Conservation (phyloP, 2,329 filamentous ascomycete genomes). For the Chrysoporthe puriensis region DNA sequence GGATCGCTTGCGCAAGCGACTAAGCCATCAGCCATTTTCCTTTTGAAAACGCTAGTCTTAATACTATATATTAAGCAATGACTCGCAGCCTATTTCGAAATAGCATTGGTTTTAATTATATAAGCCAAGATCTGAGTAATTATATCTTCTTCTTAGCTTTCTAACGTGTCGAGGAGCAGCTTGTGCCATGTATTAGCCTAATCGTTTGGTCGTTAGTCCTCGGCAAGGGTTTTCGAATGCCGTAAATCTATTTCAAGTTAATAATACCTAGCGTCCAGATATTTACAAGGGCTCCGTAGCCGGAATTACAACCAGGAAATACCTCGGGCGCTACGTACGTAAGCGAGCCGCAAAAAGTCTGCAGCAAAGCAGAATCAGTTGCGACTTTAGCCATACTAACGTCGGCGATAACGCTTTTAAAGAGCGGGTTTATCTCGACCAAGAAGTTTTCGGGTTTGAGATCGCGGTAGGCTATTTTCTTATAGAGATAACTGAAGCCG, state of each 20-base stretch:
- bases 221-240: not conserved
- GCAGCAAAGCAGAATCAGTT: not conserved
- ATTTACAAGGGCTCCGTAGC: not conserved
- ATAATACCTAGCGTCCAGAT: not conserved
- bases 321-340: not conserved
- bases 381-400: not conserved
- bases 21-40: not conserved
- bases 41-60: not conserved
- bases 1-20: not conserved
- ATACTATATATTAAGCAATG: not conserved
- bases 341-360: no score
- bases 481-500: not conserved
- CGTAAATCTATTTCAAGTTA: not conserved
- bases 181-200: not conserved
- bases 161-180: not conserved
- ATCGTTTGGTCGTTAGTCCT: not conserved
- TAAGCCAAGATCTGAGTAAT: not conserved
- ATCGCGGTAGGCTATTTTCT: not conserved
- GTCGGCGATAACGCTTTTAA: not conserved
- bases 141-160: not conserved
- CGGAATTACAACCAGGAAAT: not conserved
- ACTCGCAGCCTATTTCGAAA: not conserved
- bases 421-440: not conserved
- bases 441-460: not conserved
- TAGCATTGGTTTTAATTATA: not conserved